Base-by-base conservation (phyloP, 1,284 basidiomycete species). In the Sparassis latifolia region DNA sequence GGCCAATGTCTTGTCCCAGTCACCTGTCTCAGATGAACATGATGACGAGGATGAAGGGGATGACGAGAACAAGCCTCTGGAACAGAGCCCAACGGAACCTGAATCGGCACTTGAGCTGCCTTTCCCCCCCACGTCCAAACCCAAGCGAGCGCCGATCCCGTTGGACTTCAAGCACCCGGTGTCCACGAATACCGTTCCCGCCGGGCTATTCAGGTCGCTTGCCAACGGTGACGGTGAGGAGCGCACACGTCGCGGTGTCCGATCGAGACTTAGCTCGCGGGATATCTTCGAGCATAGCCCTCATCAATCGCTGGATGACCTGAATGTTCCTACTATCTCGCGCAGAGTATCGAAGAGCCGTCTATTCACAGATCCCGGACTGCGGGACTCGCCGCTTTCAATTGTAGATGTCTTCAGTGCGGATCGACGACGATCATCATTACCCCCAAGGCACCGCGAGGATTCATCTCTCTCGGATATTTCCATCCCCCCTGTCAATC, bases 161-260 rank as follows among this genome's bases (percentile, higher is more conserved):
- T 71, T 90, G 48, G 87, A 90, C 62, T 91, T 90, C 70, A 89
- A 81, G 61, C 83, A 87, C 57, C 75, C 85, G 31, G 70, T 81
- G 2, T 80, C 82, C 10, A 80, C 72, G 29, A 88, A 86, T 59
- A 90, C 86, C 12, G 84, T 90, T 10, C 89, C 88, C 28, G 89
- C 89, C 40, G 87, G 86, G 3, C 62, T 90, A 51, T 91, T 91
- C 77, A 90, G 90, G 68, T 84, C 86, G 9, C 72, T 89, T 48
- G 80, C 77, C 30, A 78, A 73, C 56, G 72, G 69, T 38, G 69
- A 69, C 44, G 53, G 52, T 12, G 79, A 89, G 47, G 85, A 86
- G 53, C 74, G 82, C 42, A 82, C 83, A 2, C 77, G 86, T 48
- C 72, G 79, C 41, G 72, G 73, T 45, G 85, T 87, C 31, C 83